These are phyloP conservation scores for Apiospora kogelbergensis DNA, from an alignment of 2,329 filamentous ascomycete genomes.

Conservation along the genomic window DNA sequence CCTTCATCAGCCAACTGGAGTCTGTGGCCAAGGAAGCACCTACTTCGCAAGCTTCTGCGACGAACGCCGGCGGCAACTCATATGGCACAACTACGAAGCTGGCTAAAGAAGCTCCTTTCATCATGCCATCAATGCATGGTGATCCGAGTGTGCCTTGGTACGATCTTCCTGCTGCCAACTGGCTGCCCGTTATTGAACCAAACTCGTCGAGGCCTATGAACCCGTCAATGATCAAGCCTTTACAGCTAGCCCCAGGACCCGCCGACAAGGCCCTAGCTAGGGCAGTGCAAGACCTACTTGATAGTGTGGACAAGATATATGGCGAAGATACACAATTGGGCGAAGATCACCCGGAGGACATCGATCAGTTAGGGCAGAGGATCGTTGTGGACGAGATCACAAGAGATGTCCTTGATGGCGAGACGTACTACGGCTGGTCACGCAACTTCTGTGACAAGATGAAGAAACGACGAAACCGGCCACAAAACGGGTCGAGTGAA, in stretches of 20 bases:
- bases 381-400: constrained; percentile 66
- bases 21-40: constrained; percentile 50
- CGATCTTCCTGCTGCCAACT: constrained; percentile 78
- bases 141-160: constrained; percentile 73
- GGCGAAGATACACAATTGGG: constrained; percentile 45
- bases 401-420: constrained; percentile 62
- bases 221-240: constrained; percentile 66
- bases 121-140: constrained; percentile 76
- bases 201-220: constrained; percentile 76
- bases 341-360: constrained; percentile 53
- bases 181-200: constrained; percentile 75
- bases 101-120: constrained; percentile 61
- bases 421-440: constrained; percentile 90
- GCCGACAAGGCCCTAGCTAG: constrained; percentile 65
- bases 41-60: constrained; percentile 18
- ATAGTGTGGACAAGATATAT: constrained; percentile 70
- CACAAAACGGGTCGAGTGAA: constrained; percentile 19
- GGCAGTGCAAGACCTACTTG: constrained; percentile 69
- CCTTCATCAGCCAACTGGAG: constrained; percentile 58
- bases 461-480: constrained; percentile 54
- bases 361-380: constrained; percentile 75
- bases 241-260: constrained; percentile 68
- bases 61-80: constrained; percentile 23
- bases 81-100: constrained; percentile 31
- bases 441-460: constrained; percentile 77